phyloP scores from a whole-genome alignment of 805 yeast species.

The Candida ulmi region DNA sequence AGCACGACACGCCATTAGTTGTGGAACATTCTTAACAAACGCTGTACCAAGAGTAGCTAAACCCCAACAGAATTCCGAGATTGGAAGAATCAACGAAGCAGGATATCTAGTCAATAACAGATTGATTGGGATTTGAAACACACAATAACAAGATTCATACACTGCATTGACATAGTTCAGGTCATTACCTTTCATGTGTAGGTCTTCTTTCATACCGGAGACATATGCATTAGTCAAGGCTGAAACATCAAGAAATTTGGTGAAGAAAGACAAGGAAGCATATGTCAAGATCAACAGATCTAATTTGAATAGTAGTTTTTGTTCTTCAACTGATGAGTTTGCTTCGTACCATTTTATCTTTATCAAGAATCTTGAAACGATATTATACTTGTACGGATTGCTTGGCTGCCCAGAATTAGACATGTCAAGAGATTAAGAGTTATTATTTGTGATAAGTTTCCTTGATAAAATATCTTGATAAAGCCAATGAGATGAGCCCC shows the following conservation, averaged over 20 bases:
- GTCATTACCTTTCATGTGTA: constrained; percentile 37
- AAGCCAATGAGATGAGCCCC: too few relatives aligned
- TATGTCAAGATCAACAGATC: constrained; percentile 27
- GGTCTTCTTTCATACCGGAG: constrained; percentile 49
- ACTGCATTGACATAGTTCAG: constrained; percentile 41
- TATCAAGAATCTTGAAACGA: too few relatives aligned
- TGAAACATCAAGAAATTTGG: constrained; percentile 46
- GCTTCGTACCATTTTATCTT: too few relatives aligned
- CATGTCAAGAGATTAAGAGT: too few relatives aligned
- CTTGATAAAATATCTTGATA: too few relatives aligned
- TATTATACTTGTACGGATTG: too few relatives aligned
- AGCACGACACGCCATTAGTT: constrained; percentile 36
- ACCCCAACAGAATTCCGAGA: constrained; percentile 32
- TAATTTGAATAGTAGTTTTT: constrained; percentile 26
- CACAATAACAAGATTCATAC: constrained; percentile 37
- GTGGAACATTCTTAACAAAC: constrained; percentile 24
- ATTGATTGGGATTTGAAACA: constrained; percentile 38
- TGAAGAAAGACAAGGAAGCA: constrained; percentile 33
- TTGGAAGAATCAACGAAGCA: constrained; percentile 29
- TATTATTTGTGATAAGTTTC: too few relatives aligned
- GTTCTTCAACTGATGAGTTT: too few relatives aligned
- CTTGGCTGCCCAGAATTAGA: too few relatives aligned
- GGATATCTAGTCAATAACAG: constrained; percentile 27
- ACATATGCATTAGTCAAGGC: constrained; percentile 49
- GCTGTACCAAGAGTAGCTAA: constrained; percentile 29